Percentiles rank a stretch among this genome's conserved stretches.
Conservation (phyloP, 257 asterid species). For the Cordia subcordata region DNA sequence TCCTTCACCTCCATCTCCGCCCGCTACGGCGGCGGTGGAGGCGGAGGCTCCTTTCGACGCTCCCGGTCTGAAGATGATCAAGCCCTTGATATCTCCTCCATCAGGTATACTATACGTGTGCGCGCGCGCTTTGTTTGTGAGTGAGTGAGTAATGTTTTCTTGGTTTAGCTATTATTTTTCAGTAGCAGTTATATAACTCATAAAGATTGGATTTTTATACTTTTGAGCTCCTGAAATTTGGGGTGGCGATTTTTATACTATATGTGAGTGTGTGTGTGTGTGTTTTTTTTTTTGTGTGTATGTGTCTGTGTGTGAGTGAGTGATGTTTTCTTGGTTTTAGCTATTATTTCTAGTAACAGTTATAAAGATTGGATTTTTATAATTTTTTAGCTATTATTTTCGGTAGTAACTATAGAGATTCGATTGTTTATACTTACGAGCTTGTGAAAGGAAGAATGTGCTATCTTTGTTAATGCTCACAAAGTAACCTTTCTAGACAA, state of each 20-base stretch:
- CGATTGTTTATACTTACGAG: not conserved
- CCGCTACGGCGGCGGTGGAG: conserved; percentile 54
- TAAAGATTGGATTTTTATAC: not conserved
- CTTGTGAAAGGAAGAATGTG: not conserved
- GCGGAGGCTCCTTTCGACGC: conserved; percentile 25
- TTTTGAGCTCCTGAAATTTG: not conserved
- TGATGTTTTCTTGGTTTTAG: not conserved
- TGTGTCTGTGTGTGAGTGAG: too few species aligned
- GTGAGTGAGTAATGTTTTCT: not conserved
- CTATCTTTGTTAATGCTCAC: not conserved
- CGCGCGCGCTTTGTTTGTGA: too few species aligned
- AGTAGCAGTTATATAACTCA: not conserved
- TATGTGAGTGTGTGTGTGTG: too few species aligned
- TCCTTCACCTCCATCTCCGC: conserved; percentile 36
- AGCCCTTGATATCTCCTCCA: conserved; percentile 60
- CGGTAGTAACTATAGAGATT: not conserved
- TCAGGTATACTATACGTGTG: conserved; percentile 37
- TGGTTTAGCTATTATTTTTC: conserved; percentile 4
- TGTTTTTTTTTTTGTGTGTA: not conserved
- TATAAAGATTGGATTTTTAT: not conserved
- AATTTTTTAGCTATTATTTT: not conserved
- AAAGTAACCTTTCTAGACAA: conserved; percentile 6
- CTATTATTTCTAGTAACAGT: not conserved
- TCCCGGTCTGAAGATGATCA: conserved; percentile 50
- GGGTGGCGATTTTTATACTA: conserved; percentile 13